A percentile compares a stretch with the other conserved stretches of the same genome.
phyloP scores from a whole-genome alignment of 2,329 filamentous ascomycete genomes.

The Emergomyces orientalis region DNA sequence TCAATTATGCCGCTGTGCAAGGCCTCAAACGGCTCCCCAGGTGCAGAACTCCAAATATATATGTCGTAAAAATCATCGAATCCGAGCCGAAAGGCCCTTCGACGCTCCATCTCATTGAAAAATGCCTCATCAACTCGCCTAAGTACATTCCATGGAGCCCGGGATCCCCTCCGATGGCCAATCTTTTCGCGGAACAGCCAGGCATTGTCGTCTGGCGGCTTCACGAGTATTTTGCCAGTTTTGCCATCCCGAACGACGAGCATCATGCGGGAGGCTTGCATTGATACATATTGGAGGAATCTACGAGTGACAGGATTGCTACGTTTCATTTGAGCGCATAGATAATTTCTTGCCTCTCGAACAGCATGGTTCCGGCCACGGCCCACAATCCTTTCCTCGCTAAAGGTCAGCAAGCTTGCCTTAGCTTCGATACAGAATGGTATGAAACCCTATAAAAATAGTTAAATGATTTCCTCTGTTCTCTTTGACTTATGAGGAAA shows the following conservation, averaged over 20 bases:
- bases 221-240: conserved; percentile 29
- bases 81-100: conserved; percentile 31
- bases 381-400: conserved; percentile 12
- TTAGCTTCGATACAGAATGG: conserved; percentile 28
- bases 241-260: conserved; percentile 36
- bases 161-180: conserved; percentile 32
- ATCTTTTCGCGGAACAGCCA: conserved; percentile 34
- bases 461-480: conserved; percentile 14
- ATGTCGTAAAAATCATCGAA: conserved; percentile 39
- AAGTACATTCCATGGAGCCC: conserved; percentile 31
- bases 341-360: conserved; percentile 33
- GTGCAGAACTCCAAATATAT: conserved; percentile 33
- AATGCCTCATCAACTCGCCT: conserved; percentile 29
- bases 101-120: conserved; percentile 33
- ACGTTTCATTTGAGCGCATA: conserved; percentile 37
- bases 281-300: conserved; percentile 36
- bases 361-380: conserved; percentile 21
- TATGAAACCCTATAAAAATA: conserved; percentile 25
- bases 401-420: conserved; percentile 26
- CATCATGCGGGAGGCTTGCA: conserved; percentile 31
- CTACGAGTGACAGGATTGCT: conserved; percentile 35
- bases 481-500: not conserved
- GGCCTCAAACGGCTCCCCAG: conserved; percentile 25
- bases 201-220: conserved; percentile 30
- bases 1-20: conserved; percentile 25